phyloP scores from a whole-genome alignment of 805 yeast species.

The Lachancea lanzarotensis region DNA sequence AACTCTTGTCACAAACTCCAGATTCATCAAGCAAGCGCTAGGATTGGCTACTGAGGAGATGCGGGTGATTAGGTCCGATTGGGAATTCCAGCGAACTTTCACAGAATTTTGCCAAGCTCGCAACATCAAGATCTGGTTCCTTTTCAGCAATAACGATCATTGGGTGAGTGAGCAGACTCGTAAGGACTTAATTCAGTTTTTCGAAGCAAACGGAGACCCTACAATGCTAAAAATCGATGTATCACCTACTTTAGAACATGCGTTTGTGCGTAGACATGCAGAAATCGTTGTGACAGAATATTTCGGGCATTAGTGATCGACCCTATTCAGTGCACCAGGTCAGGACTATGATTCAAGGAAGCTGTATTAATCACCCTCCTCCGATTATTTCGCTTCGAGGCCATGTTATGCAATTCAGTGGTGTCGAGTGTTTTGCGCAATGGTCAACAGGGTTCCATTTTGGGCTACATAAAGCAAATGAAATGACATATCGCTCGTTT shows the following conservation, averaged over 20 bases:
- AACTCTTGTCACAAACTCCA: slow-evolving; percentile 36
- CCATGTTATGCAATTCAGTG: too few relatives aligned
- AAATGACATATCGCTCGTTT: too few relatives aligned
- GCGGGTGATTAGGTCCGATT: slow-evolving; percentile 42
- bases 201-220: slow-evolving; percentile 23
- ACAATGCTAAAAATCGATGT: slow-evolving; percentile 28
- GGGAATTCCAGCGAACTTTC: slow-evolving; percentile 45
- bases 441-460: too few relatives aligned
- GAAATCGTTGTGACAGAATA: slow-evolving; percentile 28
- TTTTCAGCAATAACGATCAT: slow-evolving; percentile 54
- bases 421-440: too few relatives aligned
- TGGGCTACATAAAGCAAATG: too few relatives aligned
- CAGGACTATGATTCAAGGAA: too few relatives aligned
- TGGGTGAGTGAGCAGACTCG: slow-evolving; percentile 58
- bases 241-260: slow-evolving; percentile 41
- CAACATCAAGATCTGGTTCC: slow-evolving; percentile 41
- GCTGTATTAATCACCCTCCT: too few relatives aligned
- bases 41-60: slow-evolving; percentile 57
- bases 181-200: slow-evolving; percentile 35
- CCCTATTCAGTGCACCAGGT: too few relatives aligned
- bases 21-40: slow-evolving; percentile 48
- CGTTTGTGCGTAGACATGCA: slow-evolving; percentile 56
- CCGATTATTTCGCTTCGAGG: too few relatives aligned
- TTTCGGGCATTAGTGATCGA: slow-evolving; percentile 3
- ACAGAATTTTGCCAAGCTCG: slow-evolving; percentile 28